Base-by-base conservation (phyloP, 371 early-diverging fungal genomes). In the Apophysomyces sp. region DNA sequence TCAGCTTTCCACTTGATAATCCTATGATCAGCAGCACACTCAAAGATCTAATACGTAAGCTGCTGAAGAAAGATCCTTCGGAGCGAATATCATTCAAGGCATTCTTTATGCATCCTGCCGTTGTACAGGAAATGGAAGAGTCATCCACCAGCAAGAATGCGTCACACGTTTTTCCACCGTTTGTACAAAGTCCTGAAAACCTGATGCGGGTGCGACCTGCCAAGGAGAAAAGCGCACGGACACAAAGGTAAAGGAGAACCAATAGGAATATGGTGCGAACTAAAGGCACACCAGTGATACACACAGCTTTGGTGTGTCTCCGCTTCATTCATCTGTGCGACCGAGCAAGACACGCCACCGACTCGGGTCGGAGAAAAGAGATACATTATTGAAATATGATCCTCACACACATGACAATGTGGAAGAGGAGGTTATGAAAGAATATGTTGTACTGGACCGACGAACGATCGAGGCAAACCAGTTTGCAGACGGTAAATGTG, bases 11-110 rank as follows among this genome's bases (percentile, higher is more conserved):
- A 34, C 34, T 34, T 34, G 34, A 4, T 34, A 34, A 2, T 13
- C 34, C 13, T 34, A 34, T 13, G 5, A 34, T 34, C 13, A 34
- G 4, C 34, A 13, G 34, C 34, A 34, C 13, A 34, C 5, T 11
- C 1, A 34, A 34, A 34, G 3, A 4, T 11, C 34, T 98, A 41
- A 89, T 97, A 28, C 77, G 92, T 34, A 78, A 86, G 41, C 74
- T 98, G 13, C 74, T 98, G n/a, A 92, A 89, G 60, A 84, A 90
- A 61, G 88, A 92, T 31, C 98, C 98, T 0, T 76, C 77, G 0
- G 93, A 95, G 63, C 78, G 98, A 29, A 89, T 97, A 57, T 80
- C 88, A 0, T 97, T 98, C 74, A 93, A 94, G 55, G 94, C 93
- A 54, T 96, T 98, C 63, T 97, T 98, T 64, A 78, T 78, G 60